These are phyloP conservation scores for Penicillium taxi DNA, from an alignment of 495 filamentous ascomycete genomes.

Conservation along the genomic window DNA sequence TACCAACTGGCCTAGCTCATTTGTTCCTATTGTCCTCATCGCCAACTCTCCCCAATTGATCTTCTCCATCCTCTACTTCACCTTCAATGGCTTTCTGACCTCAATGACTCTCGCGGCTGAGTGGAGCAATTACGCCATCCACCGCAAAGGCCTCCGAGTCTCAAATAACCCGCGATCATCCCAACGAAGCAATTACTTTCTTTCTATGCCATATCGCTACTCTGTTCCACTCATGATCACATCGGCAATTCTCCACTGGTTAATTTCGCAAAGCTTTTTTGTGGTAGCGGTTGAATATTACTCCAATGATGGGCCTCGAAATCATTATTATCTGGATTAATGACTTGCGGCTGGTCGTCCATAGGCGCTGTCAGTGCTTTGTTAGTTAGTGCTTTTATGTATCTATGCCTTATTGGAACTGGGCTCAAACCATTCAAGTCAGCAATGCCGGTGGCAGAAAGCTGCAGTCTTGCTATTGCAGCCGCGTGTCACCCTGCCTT, in stretches of 20 bases:
- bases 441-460: constrained; percentile 2
- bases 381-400: neutral
- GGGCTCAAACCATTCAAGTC: constrained; percentile 1
- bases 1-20: neutral
- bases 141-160: constrained; percentile 32
- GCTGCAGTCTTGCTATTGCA: constrained; percentile 7
- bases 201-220: constrained; percentile 41
- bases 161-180: constrained; percentile 22
- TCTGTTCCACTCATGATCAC: constrained; percentile 26
- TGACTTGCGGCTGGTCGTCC: constrained; percentile 3
- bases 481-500: constrained; percentile 7
- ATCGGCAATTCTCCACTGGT: constrained; percentile 33
- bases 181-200: constrained; percentile 41
- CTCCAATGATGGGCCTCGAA: constrained; percentile 3
- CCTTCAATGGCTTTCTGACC: constrained; percentile 26
- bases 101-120: constrained; percentile 23
- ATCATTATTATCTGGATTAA: constrained; percentile 1
- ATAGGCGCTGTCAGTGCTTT: neutral
- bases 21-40: constrained; percentile 18
- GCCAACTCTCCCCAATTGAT: constrained; percentile 34
- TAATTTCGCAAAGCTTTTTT: constrained; percentile 34
- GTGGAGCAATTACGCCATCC: constrained; percentile 20
- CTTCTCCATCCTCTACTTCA: constrained; percentile 29
- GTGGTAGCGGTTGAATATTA: constrained; percentile 20
- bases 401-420: neutral